A percentile compares a stretch with the other conserved stretches of the same genome.
Evolutionary conservation across 345 rosid genomes (phyloP).

Genomic region (Eucalyptus tenuipes): DNA sequence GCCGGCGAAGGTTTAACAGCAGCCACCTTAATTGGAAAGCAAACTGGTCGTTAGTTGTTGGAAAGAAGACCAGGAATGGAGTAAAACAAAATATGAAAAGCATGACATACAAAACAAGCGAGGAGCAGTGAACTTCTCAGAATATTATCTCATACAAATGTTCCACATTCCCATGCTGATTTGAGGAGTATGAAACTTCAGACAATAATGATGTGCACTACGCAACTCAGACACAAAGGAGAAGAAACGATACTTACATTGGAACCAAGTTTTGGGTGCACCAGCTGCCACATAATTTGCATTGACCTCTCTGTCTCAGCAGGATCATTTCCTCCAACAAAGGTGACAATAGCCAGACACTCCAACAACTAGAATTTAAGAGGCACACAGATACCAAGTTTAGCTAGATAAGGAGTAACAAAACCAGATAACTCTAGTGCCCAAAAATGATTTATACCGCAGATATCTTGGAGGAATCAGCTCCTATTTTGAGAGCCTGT

Average conservation of each 20-base stretch:
- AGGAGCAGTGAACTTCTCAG: neutral
- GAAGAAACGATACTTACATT: constrained; percentile 33
- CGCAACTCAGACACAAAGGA: neutral
- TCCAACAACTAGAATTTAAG: constrained; percentile 43
- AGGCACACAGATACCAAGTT: neutral
- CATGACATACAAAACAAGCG: neutral
- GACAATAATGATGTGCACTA: neutral
- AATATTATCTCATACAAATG: neutral
- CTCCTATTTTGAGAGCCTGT: constrained; percentile 56
- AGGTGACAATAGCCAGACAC: constrained; percentile 75
- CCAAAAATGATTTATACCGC: constrained; percentile 28
- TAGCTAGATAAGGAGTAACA: neutral
- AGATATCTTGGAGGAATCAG: constrained; percentile 34
- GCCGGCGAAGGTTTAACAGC: constrained; percentile 44
- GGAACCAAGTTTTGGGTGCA: constrained; percentile 75
- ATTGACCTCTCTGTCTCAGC: constrained; percentile 71
- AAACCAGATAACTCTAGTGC: neutral
- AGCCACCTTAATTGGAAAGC: constrained; percentile 37
- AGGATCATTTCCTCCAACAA: constrained; percentile 60
- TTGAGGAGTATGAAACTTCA: neutral
- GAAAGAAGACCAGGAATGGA: neutral
- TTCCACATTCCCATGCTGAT: neutral
- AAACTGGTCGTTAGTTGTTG: neutral
- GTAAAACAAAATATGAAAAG: neutral
- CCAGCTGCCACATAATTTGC: constrained; percentile 87